phyloP scores from a whole-genome alignment of 2,329 filamentous ascomycete genomes.

The Colletotrichum filicis region DNA sequence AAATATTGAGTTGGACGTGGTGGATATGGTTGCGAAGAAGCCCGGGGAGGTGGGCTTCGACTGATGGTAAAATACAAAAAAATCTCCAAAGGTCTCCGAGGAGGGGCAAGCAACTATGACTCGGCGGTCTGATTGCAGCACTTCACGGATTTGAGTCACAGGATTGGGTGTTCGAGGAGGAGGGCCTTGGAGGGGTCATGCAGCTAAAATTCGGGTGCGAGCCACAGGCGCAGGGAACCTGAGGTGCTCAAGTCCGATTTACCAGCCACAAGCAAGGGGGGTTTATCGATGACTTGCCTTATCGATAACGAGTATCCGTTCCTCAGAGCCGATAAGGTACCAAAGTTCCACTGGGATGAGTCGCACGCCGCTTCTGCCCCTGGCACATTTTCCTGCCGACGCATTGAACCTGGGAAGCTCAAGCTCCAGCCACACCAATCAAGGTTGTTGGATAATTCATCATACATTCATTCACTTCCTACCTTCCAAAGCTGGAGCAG shows the following conservation, averaged over 20 bases:
- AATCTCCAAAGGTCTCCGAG: conserved; percentile 30
- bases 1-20: conserved; percentile 60
- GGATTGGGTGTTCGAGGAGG: conserved; percentile 29
- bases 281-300: neutral
- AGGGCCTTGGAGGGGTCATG: conserved; percentile 26
- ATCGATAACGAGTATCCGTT: neutral
- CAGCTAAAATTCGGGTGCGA: conserved; percentile 32
- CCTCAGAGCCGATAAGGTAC: neutral
- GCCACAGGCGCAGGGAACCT: conserved; percentile 2
- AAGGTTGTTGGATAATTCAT: neutral
- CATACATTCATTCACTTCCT: neutral
- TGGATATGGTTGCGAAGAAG: conserved; percentile 50
- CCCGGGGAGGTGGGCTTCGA: conserved; percentile 48
- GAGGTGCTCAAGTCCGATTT: neutral
- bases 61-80: conserved; percentile 34
- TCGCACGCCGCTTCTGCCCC: neutral
- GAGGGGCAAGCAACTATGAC: conserved; percentile 35
- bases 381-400: neutral
- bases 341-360: neutral
- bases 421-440: conserved; percentile 2
- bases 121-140: conserved; percentile 33
- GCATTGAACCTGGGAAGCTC: neutral
- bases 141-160: conserved; percentile 32
- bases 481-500: neutral
- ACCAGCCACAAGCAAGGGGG: neutral